A percentile compares a stretch with the other conserved stretches of the same genome.
These are phyloP conservation scores for Hygrophoropsis aurantiaca DNA, from an alignment of 768 basidiomycete genomes.

Conservation along the genomic window DNA sequence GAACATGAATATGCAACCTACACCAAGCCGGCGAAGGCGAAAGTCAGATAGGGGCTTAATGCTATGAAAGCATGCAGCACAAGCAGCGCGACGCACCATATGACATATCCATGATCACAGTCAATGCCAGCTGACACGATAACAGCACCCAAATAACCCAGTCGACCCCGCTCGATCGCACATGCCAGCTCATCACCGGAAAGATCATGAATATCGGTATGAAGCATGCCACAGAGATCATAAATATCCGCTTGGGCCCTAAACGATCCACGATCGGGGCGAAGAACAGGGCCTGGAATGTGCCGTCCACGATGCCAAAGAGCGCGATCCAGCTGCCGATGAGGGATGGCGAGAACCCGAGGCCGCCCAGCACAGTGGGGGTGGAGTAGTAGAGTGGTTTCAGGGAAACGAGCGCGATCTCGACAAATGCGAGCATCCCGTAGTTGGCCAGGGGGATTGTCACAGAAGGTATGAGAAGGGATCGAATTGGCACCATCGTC, in stretches of 20 bases:
- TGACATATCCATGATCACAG: conserved; percentile 8
- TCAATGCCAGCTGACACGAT: conserved; percentile 10
- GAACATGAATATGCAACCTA: conserved; percentile 68
- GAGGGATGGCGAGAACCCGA: conserved; percentile 22
- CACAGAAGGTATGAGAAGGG: conserved; percentile 18
- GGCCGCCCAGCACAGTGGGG: conserved; percentile 23
- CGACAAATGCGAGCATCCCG: conserved; percentile 22
- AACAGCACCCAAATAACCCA: conserved; percentile 16
- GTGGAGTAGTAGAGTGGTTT: conserved; percentile 28
- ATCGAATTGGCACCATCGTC: conserved; percentile 7
- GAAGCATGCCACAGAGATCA: conserved; percentile 15
- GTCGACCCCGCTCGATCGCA: conserved; percentile 17
- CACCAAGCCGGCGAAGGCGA: no score
- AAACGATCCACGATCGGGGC: conserved; percentile 17
- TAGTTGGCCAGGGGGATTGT: conserved; percentile 30
- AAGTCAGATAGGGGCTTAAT: background rate
- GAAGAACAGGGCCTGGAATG: conserved; percentile 25
- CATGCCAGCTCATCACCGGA: conserved; percentile 18
- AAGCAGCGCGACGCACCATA: conserved; percentile 14
- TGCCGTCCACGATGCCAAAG: conserved; percentile 21
- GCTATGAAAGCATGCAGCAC: no score
- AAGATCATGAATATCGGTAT: conserved; percentile 19
- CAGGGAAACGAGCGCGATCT: conserved; percentile 26
- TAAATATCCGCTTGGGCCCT: conserved; percentile 24
- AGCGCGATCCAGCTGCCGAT: conserved; percentile 26